Evolutionary conservation across 257 asterid genomes (phyloP).

Genomic region (Scutellaria galericulata): DNA sequence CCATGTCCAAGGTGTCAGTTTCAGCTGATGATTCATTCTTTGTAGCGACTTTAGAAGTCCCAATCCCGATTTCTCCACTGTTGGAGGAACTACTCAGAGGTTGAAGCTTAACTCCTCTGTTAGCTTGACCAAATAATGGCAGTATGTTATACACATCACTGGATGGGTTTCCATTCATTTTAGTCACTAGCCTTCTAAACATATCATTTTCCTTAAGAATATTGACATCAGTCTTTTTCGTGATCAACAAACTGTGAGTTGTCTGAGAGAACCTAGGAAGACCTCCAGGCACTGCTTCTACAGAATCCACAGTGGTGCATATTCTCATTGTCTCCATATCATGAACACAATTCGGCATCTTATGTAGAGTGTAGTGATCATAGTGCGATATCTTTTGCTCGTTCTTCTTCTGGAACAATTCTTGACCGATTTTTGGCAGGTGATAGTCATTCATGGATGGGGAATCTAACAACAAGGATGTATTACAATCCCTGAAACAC

Average conservation of each 20-base stretch:
- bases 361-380: constrained; percentile 37
- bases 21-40: constrained; percentile 81
- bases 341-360: constrained; percentile 42
- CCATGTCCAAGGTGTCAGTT: constrained; percentile 64
- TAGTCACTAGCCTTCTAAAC: constrained; percentile 35
- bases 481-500: constrained; percentile 30
- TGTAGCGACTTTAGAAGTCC: constrained; percentile 38
- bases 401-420: constrained; percentile 34
- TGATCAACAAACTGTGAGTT: constrained; percentile 50
- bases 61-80: constrained; percentile 36
- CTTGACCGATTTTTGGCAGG: constrained; percentile 33
- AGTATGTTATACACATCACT: constrained; percentile 31
- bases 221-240: constrained; percentile 47
- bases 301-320: constrained; percentile 54
- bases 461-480: constrained; percentile 32
- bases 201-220: constrained; percentile 40
- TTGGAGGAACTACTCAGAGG: constrained; percentile 46
- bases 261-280: constrained; percentile 60
- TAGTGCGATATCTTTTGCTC: constrained; percentile 31
- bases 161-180: constrained; percentile 37
- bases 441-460: constrained; percentile 28
- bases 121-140: constrained; percentile 44
- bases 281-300: constrained; percentile 34
- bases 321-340: constrained; percentile 55
- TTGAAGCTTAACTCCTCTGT: constrained; percentile 49